A percentile compares a stretch with the other conserved stretches of the same genome.
These are phyloP conservation scores for Chamaenerion angustifolium DNA, from an alignment of 345 rosid genomes.

Conservation along the genomic window DNA sequence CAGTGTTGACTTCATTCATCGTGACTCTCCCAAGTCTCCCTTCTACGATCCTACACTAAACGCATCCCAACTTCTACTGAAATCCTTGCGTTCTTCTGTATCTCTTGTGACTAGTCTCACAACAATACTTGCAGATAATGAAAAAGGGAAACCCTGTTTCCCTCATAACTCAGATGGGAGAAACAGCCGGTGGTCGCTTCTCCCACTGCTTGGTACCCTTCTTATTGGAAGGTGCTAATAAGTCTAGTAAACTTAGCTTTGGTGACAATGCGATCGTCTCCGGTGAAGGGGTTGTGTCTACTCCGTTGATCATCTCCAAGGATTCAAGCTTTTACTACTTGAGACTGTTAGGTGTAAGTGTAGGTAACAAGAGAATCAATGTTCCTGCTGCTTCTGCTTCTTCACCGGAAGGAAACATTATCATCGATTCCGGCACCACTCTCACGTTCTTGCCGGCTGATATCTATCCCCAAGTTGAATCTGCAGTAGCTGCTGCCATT, in stretches of 20 bases:
- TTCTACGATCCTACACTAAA: background rate
- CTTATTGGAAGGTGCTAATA: constrained; percentile 1
- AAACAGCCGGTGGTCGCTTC: constrained; percentile 24
- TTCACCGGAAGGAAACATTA: constrained; percentile 4
- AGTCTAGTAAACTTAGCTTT: constrained; percentile 17
- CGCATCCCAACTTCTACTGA: background rate
- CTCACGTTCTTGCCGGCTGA: constrained; percentile 26
- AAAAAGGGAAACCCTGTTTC: constrained; percentile 6
- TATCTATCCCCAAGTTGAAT: constrained; percentile 19
- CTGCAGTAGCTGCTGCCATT: constrained; percentile 13
- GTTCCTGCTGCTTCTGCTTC: background rate
- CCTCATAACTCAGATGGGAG: constrained; percentile 15
- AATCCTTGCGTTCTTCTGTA: background rate
- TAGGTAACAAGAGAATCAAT: constrained; percentile 6
- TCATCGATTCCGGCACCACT: constrained; percentile 14
- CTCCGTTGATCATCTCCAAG: constrained; percentile 20
- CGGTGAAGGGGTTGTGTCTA: constrained; percentile 15
- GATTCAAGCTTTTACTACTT: constrained; percentile 32
- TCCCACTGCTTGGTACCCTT: constrained; percentile 45
- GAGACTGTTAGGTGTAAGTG: constrained; percentile 33
- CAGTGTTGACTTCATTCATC: background rate
- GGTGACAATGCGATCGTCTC: constrained; percentile 10
- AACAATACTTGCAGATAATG: background rate
- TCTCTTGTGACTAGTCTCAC: background rate
- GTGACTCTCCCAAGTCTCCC: constrained; percentile 2